Percentiles rank a stretch among this genome's conserved stretches.
phyloP scores from a whole-genome alignment of 805 yeast species.

The Hyphopichia homilentoma region DNA sequence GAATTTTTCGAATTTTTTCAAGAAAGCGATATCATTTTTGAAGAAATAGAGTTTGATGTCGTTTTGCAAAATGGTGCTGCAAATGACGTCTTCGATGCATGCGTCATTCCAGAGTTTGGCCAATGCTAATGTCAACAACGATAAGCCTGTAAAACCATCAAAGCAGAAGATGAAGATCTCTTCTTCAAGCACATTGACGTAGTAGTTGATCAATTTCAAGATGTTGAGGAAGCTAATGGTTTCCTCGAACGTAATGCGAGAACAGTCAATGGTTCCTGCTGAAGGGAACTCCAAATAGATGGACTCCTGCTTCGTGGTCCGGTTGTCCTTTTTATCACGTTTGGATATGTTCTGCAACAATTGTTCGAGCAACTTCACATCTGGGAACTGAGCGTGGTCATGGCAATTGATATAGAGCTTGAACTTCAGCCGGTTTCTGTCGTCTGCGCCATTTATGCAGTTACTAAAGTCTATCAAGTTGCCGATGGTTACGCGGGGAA shows the following conservation, averaged over 20 bases:
- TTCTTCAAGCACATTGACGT: conserved; percentile 12
- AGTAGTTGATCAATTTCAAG: conserved; percentile 22
- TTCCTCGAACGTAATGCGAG: conserved; percentile 19
- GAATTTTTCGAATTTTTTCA: conserved; percentile 27
- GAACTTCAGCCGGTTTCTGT: conserved; percentile 26
- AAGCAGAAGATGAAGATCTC: conserved; percentile 28
- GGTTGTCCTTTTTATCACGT: not conserved
- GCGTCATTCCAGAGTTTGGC: conserved; percentile 4
- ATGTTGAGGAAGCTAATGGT: conserved; percentile 25
- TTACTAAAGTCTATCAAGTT: conserved; percentile 27
- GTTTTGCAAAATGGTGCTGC: conserved; percentile 10
- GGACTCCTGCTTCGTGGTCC: conserved; percentile 1
- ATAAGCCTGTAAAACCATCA: conserved; percentile 38
- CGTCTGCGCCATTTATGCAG: conserved; percentile 5
- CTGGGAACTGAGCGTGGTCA: conserved; percentile 53
- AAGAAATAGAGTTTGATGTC: conserved; percentile 25
- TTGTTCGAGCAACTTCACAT: conserved; percentile 26
- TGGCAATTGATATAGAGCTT: conserved; percentile 53
- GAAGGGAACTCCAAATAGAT: conserved; percentile 32
- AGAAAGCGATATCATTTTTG: conserved; percentile 24
- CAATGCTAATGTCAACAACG: conserved; percentile 19
- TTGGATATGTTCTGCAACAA: conserved; percentile 4
- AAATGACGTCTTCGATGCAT: conserved; percentile 22
- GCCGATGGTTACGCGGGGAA: conserved; percentile 27
- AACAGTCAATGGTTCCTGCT: conserved; percentile 20